Percentiles rank a stretch among this genome's conserved stretches.
phyloP scores from a whole-genome alignment of 2,329 filamentous ascomycete genomes.

The Epichloe typhina region DNA sequence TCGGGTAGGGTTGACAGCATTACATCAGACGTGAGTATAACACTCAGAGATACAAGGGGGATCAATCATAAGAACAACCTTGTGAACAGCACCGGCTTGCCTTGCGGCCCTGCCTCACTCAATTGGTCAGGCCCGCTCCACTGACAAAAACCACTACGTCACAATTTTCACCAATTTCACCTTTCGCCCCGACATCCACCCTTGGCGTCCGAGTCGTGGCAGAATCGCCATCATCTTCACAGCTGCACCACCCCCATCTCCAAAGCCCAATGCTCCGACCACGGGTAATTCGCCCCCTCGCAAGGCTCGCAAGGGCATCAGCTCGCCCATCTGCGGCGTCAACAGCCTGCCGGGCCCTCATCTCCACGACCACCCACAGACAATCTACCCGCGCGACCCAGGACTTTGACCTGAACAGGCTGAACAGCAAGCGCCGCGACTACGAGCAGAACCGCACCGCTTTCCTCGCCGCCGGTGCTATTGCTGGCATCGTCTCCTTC shows the following conservation, averaged over 20 bases:
- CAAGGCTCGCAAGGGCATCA: constrained; percentile 4
- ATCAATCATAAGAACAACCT: too few relatives aligned
- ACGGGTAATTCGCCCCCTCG: constrained; percentile 1
- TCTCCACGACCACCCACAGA: constrained; percentile 14
- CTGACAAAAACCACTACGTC: not conserved
- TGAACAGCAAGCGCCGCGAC: constrained; percentile 31
- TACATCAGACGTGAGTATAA: too few relatives aligned
- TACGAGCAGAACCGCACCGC: constrained; percentile 38
- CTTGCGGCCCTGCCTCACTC: not conserved
- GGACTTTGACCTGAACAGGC: constrained; percentile 34
- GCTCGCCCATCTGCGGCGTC: constrained; percentile 4
- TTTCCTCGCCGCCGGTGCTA: constrained; percentile 37
- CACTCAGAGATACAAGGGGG: too few relatives aligned
- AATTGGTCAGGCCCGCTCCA: not conserved
- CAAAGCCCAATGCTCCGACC: constrained; percentile 3
- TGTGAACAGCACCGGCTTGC: too few relatives aligned
- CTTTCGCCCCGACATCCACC: too few relatives aligned
- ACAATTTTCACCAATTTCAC: not conserved
- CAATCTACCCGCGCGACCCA: constrained; percentile 26
- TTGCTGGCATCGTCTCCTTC: constrained; percentile 36
- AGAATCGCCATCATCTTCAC: not conserved
- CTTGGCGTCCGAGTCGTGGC: not conserved
- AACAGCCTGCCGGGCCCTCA: constrained; percentile 15
- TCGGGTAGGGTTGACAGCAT: too few relatives aligned
- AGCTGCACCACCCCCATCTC: not conserved